Conservation (phyloP, 345 rosid species). For the Limnanthes douglasii region DNA sequence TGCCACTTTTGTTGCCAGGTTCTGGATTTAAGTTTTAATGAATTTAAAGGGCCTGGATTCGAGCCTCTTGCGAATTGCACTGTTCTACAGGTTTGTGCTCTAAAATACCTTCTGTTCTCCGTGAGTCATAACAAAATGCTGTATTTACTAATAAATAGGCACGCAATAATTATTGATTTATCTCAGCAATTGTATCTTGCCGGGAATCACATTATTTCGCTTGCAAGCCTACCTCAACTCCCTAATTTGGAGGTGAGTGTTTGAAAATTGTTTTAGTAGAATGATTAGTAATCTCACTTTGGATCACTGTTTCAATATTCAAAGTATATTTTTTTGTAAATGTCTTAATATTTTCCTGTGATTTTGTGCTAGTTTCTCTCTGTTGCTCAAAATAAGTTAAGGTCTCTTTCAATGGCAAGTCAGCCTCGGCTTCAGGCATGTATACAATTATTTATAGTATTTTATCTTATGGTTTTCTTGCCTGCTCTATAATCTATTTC, state of each 20-base stretch:
- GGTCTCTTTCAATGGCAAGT: slow-evolving; percentile 93
- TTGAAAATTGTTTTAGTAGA: slow-evolving; percentile 3
- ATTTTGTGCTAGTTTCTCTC: slow-evolving; percentile 61
- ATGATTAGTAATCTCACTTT: too few species aligned
- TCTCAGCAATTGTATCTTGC: slow-evolving; percentile 95
- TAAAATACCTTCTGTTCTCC: neutral
- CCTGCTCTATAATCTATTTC: slow-evolving; percentile 3
- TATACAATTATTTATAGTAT: slow-evolving; percentile 5
- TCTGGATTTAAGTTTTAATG: slow-evolving; percentile 97
- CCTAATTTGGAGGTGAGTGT: slow-evolving; percentile 85
- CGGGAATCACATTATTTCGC: slow-evolving; percentile 92
- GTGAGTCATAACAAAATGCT: neutral
- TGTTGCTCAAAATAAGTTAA: slow-evolving; percentile 92
- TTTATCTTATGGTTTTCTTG: slow-evolving; percentile 3
- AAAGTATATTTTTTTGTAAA: too few species aligned
- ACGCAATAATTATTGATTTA: too few species aligned
- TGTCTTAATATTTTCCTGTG: too few species aligned
- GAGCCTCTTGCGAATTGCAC: slow-evolving; percentile 94
- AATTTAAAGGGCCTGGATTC: slow-evolving; percentile 97
- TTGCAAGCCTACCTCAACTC: slow-evolving; percentile 86
- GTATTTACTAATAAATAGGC: slow-evolving; percentile 4
- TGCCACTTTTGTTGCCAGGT: slow-evolving; percentile 33
- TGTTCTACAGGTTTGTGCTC: slow-evolving; percentile 62
- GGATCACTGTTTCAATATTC: too few species aligned
- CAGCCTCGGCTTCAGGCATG: slow-evolving; percentile 95